phyloP scores from a whole-genome alignment of 1,139 yeast genomes.

The Saccharomyces hybrid region DNA sequence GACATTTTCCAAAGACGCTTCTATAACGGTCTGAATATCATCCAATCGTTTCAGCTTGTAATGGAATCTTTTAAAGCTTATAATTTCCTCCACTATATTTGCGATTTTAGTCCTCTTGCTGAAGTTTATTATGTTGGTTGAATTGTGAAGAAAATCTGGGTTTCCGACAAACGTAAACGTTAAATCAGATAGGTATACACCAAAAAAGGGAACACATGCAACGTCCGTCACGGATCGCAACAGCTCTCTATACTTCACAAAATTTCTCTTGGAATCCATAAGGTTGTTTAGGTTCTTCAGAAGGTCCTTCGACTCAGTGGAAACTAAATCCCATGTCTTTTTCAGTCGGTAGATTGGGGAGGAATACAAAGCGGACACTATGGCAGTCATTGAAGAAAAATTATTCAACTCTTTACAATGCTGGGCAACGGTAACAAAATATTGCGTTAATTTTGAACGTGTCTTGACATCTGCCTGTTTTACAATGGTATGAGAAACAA shows the following conservation, averaged over 20 bases:
- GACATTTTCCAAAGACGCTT: conserved; percentile 40
- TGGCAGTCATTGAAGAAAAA: conserved; percentile 88
- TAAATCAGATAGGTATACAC: conserved; percentile 80
- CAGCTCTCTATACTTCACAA: conserved; percentile 77
- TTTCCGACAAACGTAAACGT: conserved; percentile 88
- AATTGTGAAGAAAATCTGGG: conserved; percentile 61
- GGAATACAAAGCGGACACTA: conserved; percentile 76
- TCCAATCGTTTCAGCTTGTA: conserved; percentile 57
- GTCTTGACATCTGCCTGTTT: conserved; percentile 51
- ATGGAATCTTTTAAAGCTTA: conserved; percentile 58
- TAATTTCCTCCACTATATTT: conserved; percentile 64
- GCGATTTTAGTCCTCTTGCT: conserved; percentile 69
- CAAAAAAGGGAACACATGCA: conserved; percentile 88
- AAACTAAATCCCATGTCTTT: conserved; percentile 73
- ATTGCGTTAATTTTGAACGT: conserved; percentile 63
- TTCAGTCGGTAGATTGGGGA: conserved; percentile 80
- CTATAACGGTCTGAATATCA: conserved; percentile 61
- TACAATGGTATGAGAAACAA: conserved; percentile 71
- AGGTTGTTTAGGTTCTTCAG: conserved; percentile 68
- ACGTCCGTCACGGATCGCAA: conserved; percentile 63
- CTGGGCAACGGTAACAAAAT: conserved; percentile 76
- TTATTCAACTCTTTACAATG: conserved; percentile 69
- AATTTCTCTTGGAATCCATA: conserved; percentile 83
- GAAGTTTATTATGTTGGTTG: conserved; percentile 58
- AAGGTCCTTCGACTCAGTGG: conserved; percentile 43